A percentile compares a stretch with the other conserved stretches of the same genome.
Conservation (phyloP, 352 stramenopile genomes). For the Globisporangium camurandrum region DNA sequence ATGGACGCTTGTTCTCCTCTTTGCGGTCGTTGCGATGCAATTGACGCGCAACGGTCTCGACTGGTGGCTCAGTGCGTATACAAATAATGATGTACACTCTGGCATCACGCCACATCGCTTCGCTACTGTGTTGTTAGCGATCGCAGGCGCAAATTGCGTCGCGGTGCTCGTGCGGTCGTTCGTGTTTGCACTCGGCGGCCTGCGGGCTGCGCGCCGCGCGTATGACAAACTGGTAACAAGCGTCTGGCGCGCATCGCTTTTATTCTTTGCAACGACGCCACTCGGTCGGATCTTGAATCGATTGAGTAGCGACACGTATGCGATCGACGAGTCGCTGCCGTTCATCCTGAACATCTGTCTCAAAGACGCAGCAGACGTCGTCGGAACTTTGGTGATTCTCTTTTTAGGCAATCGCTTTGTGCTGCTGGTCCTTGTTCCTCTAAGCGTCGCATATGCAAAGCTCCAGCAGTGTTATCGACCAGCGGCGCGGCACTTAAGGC, state of each 20-base stretch:
- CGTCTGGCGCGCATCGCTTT: slow-evolving; percentile 48
- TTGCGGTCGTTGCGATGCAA: slow-evolving; percentile 67
- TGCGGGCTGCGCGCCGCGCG: slow-evolving; percentile 54
- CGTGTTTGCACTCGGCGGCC: slow-evolving; percentile 75
- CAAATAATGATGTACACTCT: slow-evolving; percentile 47
- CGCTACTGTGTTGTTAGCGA: slow-evolving; percentile 46
- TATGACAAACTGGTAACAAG: slow-evolving; percentile 46
- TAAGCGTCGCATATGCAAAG: slow-evolving; percentile 57
- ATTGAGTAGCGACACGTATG: slow-evolving; percentile 75
- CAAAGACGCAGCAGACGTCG: slow-evolving; percentile 66
- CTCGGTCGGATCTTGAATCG: slow-evolving; percentile 68
- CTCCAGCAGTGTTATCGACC: slow-evolving; percentile 64
- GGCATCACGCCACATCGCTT: slow-evolving; percentile 41
- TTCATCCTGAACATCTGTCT: slow-evolving; percentile 88
- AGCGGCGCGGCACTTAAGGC: slow-evolving; percentile 62
- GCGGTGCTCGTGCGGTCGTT: slow-evolving; percentile 73
- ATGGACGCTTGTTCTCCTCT: slow-evolving; percentile 36
- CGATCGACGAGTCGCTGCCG: slow-evolving; percentile 80
- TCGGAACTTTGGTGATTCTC: slow-evolving; percentile 67
- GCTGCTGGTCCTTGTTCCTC: slow-evolving; percentile 58
- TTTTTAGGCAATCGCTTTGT: slow-evolving; percentile 76
- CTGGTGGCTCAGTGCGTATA: slow-evolving; percentile 83
- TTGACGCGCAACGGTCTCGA: slow-evolving; percentile 66
- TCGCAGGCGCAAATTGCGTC: slow-evolving; percentile 60
- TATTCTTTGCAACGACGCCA: slow-evolving; percentile 68